phyloP scores from a whole-genome alignment of 345 rosid genomes.

The Ricinus communis region DNA sequence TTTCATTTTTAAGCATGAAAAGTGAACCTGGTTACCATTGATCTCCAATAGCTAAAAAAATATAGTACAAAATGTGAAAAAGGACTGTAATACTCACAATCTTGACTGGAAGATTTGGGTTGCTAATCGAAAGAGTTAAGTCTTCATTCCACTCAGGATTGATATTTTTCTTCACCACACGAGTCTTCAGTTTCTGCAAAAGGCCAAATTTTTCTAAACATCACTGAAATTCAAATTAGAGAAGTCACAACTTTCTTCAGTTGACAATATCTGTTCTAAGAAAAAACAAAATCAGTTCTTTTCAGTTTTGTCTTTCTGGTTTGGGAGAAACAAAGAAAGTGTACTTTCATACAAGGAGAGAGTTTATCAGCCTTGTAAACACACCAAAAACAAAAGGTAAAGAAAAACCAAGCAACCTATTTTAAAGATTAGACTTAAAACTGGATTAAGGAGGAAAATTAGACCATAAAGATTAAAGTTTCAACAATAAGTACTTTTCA shows the following conservation, averaged over 20 bases:
- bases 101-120: constrained; percentile 59
- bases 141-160: constrained; percentile 91
- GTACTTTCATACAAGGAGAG: too few relatives aligned
- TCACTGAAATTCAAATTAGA: not conserved
- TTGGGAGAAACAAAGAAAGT: not conserved
- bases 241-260: too few relatives aligned
- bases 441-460: too few relatives aligned
- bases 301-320: not conserved
- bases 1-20: not conserved
- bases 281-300: too few relatives aligned
- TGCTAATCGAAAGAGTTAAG: constrained; percentile 62
- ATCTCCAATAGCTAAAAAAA: not conserved
- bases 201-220: not conserved
- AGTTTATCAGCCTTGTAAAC: too few relatives aligned
- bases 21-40: not conserved
- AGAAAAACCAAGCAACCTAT: too few relatives aligned
- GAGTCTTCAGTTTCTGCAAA: constrained; percentile 76
- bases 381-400: too few relatives aligned
- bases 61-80: not conserved
- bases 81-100: constrained; percentile 45
- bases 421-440: too few relatives aligned
- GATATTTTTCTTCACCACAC: constrained; percentile 49
- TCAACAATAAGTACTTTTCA: too few relatives aligned
- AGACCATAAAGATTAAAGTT: too few relatives aligned
- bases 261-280: too few relatives aligned